Conservation (phyloP, 129 eudicot genomes). For the Centaurea solstitialis region DNA sequence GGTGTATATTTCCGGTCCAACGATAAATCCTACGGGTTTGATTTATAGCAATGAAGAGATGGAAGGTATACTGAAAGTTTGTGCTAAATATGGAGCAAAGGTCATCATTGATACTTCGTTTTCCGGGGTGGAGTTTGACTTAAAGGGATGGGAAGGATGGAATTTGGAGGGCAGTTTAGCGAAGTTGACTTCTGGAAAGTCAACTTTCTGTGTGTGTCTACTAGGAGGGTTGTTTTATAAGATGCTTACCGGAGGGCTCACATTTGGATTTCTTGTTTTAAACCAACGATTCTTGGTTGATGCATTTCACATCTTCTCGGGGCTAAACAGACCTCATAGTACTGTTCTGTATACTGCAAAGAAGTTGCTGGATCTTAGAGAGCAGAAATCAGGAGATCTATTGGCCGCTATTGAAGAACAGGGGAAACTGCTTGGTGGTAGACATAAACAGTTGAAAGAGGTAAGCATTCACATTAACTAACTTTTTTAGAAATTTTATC, state of each 20-base stretch:
- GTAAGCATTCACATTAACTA: conserved; percentile 35
- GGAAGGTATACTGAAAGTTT: conserved; percentile 51
- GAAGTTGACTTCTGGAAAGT: conserved; percentile 42
- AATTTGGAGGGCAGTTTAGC: conserved; percentile 57
- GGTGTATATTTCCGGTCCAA: conserved; percentile 95
- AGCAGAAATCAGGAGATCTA: conserved; percentile 47
- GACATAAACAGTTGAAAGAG: conserved; percentile 71
- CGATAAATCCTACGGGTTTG: conserved; percentile 84
- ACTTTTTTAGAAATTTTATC: neutral
- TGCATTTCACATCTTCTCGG: conserved; percentile 56
- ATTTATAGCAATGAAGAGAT: conserved; percentile 83
- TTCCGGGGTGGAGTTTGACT: conserved; percentile 67
- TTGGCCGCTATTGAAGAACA: conserved; percentile 46
- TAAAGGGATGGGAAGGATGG: conserved; percentile 59
- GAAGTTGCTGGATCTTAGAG: conserved; percentile 81
- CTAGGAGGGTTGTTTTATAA: conserved; percentile 80
- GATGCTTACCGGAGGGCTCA: conserved; percentile 85
- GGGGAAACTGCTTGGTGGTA: conserved; percentile 46
- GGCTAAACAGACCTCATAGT: conserved; percentile 80
- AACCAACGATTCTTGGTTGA: conserved; percentile 66
- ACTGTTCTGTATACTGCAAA: conserved; percentile 80
- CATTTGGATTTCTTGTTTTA: conserved; percentile 70
- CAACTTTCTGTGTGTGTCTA: conserved; percentile 67
- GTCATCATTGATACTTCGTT: conserved; percentile 87
- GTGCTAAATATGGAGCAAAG: conserved; percentile 82